A percentile compares a stretch with the other conserved stretches of the same genome.
Evolutionary conservation across 1,284 basidiomycete species (phyloP).

Genomic region (Termitomyces sp.): DNA sequence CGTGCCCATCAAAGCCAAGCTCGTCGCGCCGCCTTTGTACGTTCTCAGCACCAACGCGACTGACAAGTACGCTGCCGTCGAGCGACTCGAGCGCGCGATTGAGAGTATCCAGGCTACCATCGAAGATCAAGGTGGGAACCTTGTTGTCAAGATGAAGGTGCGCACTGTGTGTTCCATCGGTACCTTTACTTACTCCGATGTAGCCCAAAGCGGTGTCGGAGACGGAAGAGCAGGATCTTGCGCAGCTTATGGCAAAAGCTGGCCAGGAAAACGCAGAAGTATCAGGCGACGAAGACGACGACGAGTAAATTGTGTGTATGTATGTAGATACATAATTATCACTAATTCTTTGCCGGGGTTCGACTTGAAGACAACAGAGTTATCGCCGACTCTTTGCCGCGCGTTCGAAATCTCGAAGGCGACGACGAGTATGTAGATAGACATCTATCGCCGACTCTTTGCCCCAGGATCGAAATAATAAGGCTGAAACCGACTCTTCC

Average conservation of each 20-base stretch:
- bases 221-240: conserved; percentile 92
- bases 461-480: too few species aligned
- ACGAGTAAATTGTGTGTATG: conserved; percentile 35
- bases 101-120: conserved; percentile 86
- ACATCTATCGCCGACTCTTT: too few species aligned
- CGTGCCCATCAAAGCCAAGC: conserved; percentile 95
- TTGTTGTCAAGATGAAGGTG: conserved; percentile 97
- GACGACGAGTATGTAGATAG: too few species aligned
- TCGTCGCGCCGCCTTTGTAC: conserved; percentile 95
- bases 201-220: conserved; percentile 97
- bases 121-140: conserved; percentile 77
- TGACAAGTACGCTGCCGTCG: conserved; percentile 94
- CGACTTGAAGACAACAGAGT: too few species aligned
- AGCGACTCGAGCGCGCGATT: conserved; percentile 89
- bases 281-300: conserved; percentile 89
- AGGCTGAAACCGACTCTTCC: conserved; percentile 29
- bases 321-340: conserved; percentile 11
- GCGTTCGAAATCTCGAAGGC: too few species aligned
- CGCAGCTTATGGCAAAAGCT: conserved; percentile 90
- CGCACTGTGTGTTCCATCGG: too few species aligned
- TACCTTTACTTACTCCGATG: background rate
- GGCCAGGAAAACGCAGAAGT: conserved; percentile 91
- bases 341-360: too few species aligned
- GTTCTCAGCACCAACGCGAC: conserved; percentile 95
- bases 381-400: too few species aligned